phyloP scores from a whole-genome alignment of 1,284 basidiomycete species.

The Pyrrhoderma noxium region DNA sequence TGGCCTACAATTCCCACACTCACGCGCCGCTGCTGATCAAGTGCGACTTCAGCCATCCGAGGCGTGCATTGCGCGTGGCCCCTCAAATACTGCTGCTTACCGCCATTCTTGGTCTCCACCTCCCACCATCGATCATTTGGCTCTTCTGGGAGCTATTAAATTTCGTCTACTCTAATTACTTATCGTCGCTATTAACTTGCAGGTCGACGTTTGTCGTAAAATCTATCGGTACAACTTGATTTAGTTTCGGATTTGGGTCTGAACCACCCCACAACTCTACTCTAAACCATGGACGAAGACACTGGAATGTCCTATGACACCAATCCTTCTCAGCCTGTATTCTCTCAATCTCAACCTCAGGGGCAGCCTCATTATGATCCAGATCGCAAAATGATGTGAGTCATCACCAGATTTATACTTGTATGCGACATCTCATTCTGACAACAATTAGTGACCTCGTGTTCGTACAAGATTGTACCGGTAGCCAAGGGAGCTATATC shows the following conservation, averaged over 20 bases:
- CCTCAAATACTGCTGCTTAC: not conserved
- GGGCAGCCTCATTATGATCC: constrained; percentile 31
- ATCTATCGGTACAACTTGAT: no score
- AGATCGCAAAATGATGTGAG: constrained; percentile 67
- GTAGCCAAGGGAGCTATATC: constrained; percentile 79
- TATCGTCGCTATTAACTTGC: no score
- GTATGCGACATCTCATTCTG: not conserved
- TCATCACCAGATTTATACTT: constrained; percentile 17
- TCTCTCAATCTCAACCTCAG: constrained; percentile 24
- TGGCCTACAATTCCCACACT: no score
- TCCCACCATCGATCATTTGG: constrained; percentile 14
- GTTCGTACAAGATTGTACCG: constrained; percentile 76
- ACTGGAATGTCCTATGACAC: constrained; percentile 44
- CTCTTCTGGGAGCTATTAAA: no score
- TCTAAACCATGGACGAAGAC: constrained; percentile 62
- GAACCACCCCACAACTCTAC: no score
- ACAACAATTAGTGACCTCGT: constrained; percentile 62
- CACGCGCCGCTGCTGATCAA: no score
- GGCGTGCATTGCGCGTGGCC: constrained; percentile 3
- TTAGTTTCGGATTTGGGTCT: no score
- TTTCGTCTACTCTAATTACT: no score
- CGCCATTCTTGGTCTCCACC: constrained; percentile 10
- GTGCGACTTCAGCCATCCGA: not conserved
- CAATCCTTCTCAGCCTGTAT: constrained; percentile 28
- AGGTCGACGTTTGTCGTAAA: no score